Evolutionary conservation across 78 protist genomes (phyloP).

Genomic region (Protostelium mycophagum): DNA sequence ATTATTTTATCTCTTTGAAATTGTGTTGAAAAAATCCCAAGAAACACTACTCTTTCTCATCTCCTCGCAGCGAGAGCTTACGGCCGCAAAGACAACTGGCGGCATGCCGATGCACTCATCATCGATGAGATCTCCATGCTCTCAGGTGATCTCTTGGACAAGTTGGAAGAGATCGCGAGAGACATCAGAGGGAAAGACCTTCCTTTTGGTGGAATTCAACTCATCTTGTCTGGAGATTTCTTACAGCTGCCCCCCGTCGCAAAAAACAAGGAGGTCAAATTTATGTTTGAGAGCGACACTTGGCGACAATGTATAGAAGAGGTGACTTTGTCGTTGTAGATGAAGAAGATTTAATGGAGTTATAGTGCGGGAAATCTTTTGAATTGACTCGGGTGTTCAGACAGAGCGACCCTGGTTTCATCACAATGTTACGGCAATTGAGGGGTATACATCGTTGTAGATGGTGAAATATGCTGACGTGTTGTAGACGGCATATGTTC

Average conservation of each 20-base stretch:
- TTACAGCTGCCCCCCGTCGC: constrained; percentile 79
- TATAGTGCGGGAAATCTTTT: not conserved
- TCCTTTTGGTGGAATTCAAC: constrained; percentile 87
- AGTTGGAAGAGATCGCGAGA: constrained; percentile 59
- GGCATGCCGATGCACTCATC: constrained; percentile 34
- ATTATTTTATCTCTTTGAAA: not conserved
- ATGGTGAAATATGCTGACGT: not conserved
- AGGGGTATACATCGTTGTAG: constrained; percentile 14
- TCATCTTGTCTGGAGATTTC: constrained; percentile 77
- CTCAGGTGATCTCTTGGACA: constrained; percentile 46
- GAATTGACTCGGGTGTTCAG: constrained; percentile 27
- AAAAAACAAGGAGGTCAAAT: not conserved
- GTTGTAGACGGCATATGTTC: not conserved
- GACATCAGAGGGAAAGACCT: not conserved
- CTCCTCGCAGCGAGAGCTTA: no score
- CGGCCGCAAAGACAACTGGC: constrained; percentile 38
- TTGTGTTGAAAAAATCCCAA: no score
- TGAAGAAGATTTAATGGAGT: not conserved
- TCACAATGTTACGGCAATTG: constrained; percentile 26
- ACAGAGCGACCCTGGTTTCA: constrained; percentile 36
- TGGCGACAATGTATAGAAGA: constrained; percentile 6
- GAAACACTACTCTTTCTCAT: no score
- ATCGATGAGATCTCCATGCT: constrained; percentile 91
- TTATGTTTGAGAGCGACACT: constrained; percentile 43
- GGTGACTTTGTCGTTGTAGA: not conserved